Evolutionary conservation across 23 red algal species (phyloP), one percentile per base, ranked within the genome.

Genomic region (Gracilaria domingensis): DNA sequence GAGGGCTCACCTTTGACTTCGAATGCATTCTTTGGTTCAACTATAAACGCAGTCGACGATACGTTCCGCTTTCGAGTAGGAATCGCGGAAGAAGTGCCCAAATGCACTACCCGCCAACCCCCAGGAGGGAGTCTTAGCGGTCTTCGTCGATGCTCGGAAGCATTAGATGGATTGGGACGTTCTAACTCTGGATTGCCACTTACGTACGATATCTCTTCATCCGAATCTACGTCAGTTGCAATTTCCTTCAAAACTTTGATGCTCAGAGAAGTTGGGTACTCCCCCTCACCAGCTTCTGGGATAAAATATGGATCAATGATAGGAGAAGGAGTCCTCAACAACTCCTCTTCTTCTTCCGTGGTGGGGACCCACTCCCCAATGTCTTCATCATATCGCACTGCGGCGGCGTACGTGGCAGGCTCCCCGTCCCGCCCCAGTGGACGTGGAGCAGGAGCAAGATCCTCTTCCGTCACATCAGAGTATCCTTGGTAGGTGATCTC

Each of bases 11-110:
- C 47, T 11, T 49, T n/a, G 34, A 14, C 24, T 57, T 66, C 55
- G 13, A 44, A 11, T 20, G 25, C 34, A 9, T 71, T 66, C 83
- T 67, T 84, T 35, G 72, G 59, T 16, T 78, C 24, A 67, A 75
- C 80, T 28, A 91, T 36, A 29, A 95, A 47, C 28, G 95, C 95
- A 48, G 88, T 86, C 26, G 95, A 96, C 9, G 95, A 96, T 34
- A 96, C 95, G 54, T 96, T 96, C 6, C 95, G 89, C 74, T 88
- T 93, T 5, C 72, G 49, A 21, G 95, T 96, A 14, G 95, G 95
- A 61, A 96, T 47, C 20, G 95, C 95, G 8, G 95, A 96, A 21
- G 95, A 96, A 18, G 95, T 96, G 65, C 95, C 95, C 8, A 96
- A 65, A 70, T 93, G 91, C 40, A 92, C 86, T 30, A 96, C 84